phyloP scores from a whole-genome alignment of 805 yeast species.

The Candida lessepsii region DNA sequence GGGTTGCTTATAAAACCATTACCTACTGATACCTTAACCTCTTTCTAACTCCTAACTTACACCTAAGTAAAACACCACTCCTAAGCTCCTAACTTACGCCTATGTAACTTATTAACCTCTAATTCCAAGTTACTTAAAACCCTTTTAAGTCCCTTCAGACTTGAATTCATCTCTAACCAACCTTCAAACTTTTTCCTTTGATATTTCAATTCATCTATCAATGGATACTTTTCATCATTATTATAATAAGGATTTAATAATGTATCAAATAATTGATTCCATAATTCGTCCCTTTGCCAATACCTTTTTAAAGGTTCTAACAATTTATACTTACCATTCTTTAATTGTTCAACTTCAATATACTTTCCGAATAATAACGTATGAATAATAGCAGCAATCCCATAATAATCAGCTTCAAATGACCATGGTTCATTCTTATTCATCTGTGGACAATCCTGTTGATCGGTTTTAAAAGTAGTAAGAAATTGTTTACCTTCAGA shows the following conservation, averaged over 20 bases:
- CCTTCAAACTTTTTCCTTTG: slow-evolving; percentile 40
- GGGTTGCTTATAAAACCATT: too few relatives aligned
- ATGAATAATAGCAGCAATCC: slow-evolving; percentile 73
- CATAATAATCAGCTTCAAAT: slow-evolving; percentile 80
- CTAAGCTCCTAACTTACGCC: neutral
- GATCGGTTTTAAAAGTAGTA: slow-evolving; percentile 59
- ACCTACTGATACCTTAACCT: too few relatives aligned
- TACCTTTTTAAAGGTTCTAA: slow-evolving; percentile 58
- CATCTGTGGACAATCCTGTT: slow-evolving; percentile 75
- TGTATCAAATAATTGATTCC: slow-evolving; percentile 65
- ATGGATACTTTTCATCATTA: slow-evolving; percentile 36
- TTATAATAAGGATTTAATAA: slow-evolving; percentile 56
- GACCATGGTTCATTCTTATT: slow-evolving; percentile 61
- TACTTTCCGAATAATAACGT: slow-evolving; percentile 68
- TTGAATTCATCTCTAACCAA: slow-evolving; percentile 31
- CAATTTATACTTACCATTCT: slow-evolving; percentile 32
- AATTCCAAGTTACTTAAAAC: slow-evolving; percentile 11
- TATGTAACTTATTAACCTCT: slow-evolving; percentile 7
- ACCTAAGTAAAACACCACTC: too few relatives aligned
- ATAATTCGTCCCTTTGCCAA: slow-evolving; percentile 64
- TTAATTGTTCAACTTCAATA: slow-evolving; percentile 43
- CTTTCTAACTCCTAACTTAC: too few relatives aligned
- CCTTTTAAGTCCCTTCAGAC: slow-evolving; percentile 11
- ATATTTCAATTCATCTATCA: slow-evolving; percentile 31
- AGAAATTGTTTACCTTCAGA: slow-evolving; percentile 48